A percentile compares a stretch with the other conserved stretches of the same genome.
Conservation (phyloP, 2,329 filamentous ascomycete genomes). For the Diaporthe sp. region DNA sequence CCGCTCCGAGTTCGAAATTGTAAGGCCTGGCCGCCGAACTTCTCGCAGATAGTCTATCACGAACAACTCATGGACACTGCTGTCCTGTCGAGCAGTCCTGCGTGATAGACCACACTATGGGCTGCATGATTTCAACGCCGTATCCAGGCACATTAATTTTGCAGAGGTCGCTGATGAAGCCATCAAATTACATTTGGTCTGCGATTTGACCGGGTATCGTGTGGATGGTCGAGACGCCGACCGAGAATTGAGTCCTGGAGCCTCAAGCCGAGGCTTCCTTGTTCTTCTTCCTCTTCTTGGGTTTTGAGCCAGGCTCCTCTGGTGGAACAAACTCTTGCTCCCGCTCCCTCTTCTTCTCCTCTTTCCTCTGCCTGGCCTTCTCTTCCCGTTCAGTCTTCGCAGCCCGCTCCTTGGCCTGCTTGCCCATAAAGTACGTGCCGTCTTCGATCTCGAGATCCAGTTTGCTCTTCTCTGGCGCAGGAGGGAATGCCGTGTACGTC, state of each 20-base stretch:
- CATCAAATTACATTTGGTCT: conserved; percentile 37
- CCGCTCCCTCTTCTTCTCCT: conserved; percentile 87
- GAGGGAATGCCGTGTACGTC: conserved; percentile 96
- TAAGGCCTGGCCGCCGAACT: conserved; percentile 11
- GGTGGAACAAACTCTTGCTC: conserved; percentile 90
- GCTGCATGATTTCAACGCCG: not conserved
- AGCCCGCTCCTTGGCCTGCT: conserved; percentile 90
- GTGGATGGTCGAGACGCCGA: conserved; percentile 21
- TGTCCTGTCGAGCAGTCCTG: not conserved
- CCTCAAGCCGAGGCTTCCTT: conserved; percentile 48
- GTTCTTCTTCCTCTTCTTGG: conserved; percentile 74
- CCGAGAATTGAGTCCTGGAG: not conserved
- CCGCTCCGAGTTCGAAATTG: conserved; percentile 43
- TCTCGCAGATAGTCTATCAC: not conserved
- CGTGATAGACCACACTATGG: not conserved
- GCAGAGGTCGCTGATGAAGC: not conserved
- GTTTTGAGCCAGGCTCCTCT: conserved; percentile 76
- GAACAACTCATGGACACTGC: not conserved
- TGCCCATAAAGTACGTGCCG: conserved; percentile 95
- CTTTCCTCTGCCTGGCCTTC: conserved; percentile 87
- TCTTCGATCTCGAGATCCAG: conserved; percentile 97
- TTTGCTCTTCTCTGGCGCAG: conserved; percentile 98
- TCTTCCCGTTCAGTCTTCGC: conserved; percentile 84
- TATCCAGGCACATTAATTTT: not conserved
- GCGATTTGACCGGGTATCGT: conserved; percentile 38